Evolutionary conservation across 2,329 filamentous ascomycete genomes (phyloP).

Genomic region (Trichoderma aggressivum): DNA sequence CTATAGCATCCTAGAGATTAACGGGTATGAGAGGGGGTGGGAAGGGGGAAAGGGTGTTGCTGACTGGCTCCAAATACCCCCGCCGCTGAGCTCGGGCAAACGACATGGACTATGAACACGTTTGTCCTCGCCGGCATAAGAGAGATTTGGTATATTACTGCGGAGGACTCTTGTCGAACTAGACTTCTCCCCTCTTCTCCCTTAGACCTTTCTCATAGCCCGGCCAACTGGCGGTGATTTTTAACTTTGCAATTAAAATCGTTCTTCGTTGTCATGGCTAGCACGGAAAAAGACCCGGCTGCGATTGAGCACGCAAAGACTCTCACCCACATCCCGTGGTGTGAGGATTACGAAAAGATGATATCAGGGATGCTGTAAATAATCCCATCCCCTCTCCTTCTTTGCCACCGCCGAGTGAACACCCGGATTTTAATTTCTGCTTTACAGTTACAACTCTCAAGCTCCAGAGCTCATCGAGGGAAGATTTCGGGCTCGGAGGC

Average conservation of each 20-base stretch:
- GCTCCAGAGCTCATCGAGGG: conserved; percentile 47
- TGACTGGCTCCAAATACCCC: conserved; percentile 10
- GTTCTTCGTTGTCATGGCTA: conserved; percentile 26
- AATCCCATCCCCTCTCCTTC: neutral
- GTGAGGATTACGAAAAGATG: conserved; percentile 62
- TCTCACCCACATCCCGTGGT: conserved; percentile 51
- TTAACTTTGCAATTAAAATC: neutral
- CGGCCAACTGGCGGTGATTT: neutral
- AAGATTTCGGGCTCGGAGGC: conserved; percentile 52
- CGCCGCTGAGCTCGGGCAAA: conserved; percentile 12
- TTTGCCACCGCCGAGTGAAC: neutral
- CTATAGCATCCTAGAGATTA: neutral
- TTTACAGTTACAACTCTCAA: conserved; percentile 47
- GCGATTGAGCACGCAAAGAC: conserved; percentile 45
- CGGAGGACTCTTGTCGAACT: neutral
- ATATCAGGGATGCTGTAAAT: conserved; percentile 59
- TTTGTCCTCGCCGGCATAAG: conserved; percentile 1
- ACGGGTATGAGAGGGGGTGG: neutral
- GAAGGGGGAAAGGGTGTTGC: conserved; percentile 1
- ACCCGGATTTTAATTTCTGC: neutral
- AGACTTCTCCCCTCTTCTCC: neutral
- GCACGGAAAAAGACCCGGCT: conserved; percentile 37
- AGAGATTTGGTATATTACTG: conserved; percentile 5
- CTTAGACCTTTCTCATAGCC: neutral
- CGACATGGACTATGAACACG: conserved; percentile 10